Conservation (phyloP, 768 basidiomycete genomes). For the Dioszegia crocea region DNA sequence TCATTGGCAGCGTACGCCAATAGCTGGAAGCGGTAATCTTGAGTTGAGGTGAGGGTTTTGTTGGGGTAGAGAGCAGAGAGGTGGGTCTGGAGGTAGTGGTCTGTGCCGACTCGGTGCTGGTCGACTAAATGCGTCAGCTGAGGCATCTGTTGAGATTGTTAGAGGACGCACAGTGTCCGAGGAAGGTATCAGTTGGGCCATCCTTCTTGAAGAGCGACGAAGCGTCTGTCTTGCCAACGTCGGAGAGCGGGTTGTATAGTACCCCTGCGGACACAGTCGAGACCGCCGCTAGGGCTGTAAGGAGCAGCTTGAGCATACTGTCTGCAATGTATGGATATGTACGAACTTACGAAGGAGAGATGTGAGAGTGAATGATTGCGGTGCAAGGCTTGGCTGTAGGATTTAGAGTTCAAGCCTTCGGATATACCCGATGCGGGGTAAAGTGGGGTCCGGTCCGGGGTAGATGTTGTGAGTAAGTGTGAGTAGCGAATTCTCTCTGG, state of each 20-base stretch:
- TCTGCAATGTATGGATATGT: too few species aligned
- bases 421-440: too few species aligned
- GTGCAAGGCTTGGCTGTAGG: too few species aligned
- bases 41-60: conserved; percentile 22
- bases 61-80: conserved; percentile 21
- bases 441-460: too few species aligned
- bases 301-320: too few species aligned
- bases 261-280: not conserved
- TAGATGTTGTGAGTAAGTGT: too few species aligned
- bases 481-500: too few species aligned
- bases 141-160: not conserved
- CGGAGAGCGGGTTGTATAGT: not conserved
- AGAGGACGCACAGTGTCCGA: conserved; percentile 18
- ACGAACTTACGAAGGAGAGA: too few species aligned
- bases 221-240: not conserved
- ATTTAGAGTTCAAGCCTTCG: too few species aligned
- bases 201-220: not conserved
- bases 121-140: conserved; percentile 17
- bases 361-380: too few species aligned
- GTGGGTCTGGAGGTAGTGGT: conserved; percentile 15
- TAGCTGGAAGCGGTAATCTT: conserved; percentile 24
- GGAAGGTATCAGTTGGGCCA: conserved; percentile 4
- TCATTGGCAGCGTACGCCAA: conserved; percentile 21
- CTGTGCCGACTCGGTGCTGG: conserved; percentile 21
- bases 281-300: not conserved